Evolutionary conservation across 2,329 filamentous ascomycete species (phyloP).

Genomic region (Apiospora sp.): DNA sequence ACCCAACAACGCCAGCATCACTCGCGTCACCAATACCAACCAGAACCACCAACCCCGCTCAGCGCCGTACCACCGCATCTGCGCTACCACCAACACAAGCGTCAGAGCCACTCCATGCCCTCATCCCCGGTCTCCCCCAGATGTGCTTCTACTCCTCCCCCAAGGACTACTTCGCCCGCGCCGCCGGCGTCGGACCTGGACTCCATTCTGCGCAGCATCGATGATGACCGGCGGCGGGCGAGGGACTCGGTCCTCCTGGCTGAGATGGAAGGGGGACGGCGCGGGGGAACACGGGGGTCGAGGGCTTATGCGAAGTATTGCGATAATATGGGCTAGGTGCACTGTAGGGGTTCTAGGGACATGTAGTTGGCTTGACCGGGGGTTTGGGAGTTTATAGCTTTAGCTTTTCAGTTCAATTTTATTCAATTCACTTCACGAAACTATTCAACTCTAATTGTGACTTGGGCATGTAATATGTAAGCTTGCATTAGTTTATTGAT

Average conservation of each 20-base stretch:
- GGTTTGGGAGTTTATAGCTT: not conserved
- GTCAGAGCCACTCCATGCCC: not conserved
- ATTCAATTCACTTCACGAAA: too few relatives aligned
- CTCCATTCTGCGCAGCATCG: not conserved
- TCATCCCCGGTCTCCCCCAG: not conserved
- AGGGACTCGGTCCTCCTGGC: not conserved
- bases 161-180: too few relatives aligned
- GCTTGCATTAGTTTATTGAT: too few relatives aligned
- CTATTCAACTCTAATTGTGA: too few relatives aligned
- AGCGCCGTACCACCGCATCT: slow-evolving; percentile 4
- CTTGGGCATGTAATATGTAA: too few relatives aligned
- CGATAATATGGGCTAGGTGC: not conserved
- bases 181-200: not conserved
- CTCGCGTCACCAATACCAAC: not conserved
- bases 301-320: slow-evolving; percentile 2
- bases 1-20: not conserved
- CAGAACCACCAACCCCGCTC: not conserved
- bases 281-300: not conserved
- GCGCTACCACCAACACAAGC: not conserved
- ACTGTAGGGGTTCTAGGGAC: not conserved
- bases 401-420: too few relatives aligned
- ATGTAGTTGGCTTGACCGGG: not conserved
- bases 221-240: not conserved
- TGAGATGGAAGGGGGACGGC: not conserved
- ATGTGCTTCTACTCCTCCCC: too few relatives aligned